A percentile compares a stretch with the other conserved stretches of the same genome.
Conservation (phyloP, 495 filamentous ascomycete species). For the Penicillium ochrochloron region DNA sequence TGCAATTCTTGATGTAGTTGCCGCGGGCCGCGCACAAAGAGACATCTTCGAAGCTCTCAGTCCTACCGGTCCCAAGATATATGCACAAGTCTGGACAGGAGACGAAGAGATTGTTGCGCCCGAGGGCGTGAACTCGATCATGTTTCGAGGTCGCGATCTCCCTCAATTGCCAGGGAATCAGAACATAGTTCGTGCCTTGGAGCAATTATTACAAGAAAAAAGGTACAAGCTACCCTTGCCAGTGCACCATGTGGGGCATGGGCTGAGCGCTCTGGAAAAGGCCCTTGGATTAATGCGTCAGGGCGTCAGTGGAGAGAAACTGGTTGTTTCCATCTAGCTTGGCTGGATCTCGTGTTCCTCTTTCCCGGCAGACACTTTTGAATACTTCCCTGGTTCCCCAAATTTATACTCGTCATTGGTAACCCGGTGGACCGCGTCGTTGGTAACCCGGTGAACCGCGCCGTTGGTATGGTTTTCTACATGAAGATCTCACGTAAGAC, state of each 20-base stretch:
- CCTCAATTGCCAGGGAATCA: conserved; percentile 25
- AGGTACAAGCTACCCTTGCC: conserved; percentile 18
- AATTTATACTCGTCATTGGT: neutral
- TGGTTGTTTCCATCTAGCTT: conserved; percentile 37
- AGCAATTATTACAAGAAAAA: conserved; percentile 21
- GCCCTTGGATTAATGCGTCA: conserved; percentile 35
- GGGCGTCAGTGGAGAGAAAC: conserved; percentile 40
- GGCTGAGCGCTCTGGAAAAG: conserved; percentile 32
- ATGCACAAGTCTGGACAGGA: conserved; percentile 40
- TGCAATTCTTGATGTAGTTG: conserved; percentile 47
- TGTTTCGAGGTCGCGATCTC: conserved; percentile 31
- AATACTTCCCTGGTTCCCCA: neutral
- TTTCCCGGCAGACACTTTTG: no score
- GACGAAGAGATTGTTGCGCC: conserved; percentile 27
- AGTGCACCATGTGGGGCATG: conserved; percentile 36
- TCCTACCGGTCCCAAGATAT: conserved; percentile 38
- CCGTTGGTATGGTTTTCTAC: neutral
- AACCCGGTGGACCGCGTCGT: neutral
- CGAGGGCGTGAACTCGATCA: conserved; percentile 24
- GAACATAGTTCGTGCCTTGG: conserved; percentile 19
- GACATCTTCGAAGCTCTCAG: conserved; percentile 28
- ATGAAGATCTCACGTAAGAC: conserved; percentile 7
- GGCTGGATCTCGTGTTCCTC: neutral
- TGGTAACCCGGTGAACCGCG: no score
- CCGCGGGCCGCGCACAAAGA: conserved; percentile 23